A percentile compares a stretch with the other conserved stretches of the same genome.
Evolutionary conservation across 2,329 filamentous ascomycete genomes (phyloP).

Genomic region (Ceratocystis papillata): DNA sequence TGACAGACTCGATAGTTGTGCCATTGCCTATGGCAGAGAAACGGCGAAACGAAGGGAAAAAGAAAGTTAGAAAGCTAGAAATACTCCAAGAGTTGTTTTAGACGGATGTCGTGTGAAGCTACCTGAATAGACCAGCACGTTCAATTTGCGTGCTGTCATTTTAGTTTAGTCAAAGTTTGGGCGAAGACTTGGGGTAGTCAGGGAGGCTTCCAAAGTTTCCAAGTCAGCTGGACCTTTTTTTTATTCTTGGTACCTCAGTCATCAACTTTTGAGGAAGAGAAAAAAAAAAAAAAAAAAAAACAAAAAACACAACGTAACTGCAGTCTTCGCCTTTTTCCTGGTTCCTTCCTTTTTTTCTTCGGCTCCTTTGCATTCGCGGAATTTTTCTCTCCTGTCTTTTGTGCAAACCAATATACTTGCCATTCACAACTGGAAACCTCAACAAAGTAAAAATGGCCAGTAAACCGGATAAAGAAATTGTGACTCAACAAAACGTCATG

Average conservation of each 20-base stretch:
- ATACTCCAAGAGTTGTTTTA: not conserved
- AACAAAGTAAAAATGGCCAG: slow-evolving; percentile 27
- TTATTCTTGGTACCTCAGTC: not conserved
- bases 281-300: too few species aligned
- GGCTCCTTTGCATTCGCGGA: not conserved
- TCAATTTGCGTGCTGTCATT: slow-evolving; percentile 64
- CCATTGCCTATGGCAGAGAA: slow-evolving; percentile 53
- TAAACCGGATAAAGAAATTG: slow-evolving; percentile 32
- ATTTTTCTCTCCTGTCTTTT: not conserved
- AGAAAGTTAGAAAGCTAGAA: not conserved
- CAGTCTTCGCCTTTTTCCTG: not conserved
- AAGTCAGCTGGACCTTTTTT: not conserved
- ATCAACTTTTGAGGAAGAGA: not conserved
- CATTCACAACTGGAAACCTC: not conserved
- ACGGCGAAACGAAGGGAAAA: not conserved
- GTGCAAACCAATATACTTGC: not conserved
- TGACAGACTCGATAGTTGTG: slow-evolving; percentile 76
- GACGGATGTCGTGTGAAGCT: slow-evolving; percentile 28
- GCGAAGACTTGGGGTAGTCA: not conserved
- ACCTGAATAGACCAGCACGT: slow-evolving; percentile 91
- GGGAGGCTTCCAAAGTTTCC: not conserved
- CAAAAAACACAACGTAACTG: not conserved
- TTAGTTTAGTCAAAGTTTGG: slow-evolving; percentile 16
- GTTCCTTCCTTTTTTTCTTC: not conserved
- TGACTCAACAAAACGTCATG: slow-evolving; percentile 26